These are phyloP conservation scores for Zoysia pacifica DNA, from an alignment of 176 grass and related monocot genomes.

Conservation along the genomic window DNA sequence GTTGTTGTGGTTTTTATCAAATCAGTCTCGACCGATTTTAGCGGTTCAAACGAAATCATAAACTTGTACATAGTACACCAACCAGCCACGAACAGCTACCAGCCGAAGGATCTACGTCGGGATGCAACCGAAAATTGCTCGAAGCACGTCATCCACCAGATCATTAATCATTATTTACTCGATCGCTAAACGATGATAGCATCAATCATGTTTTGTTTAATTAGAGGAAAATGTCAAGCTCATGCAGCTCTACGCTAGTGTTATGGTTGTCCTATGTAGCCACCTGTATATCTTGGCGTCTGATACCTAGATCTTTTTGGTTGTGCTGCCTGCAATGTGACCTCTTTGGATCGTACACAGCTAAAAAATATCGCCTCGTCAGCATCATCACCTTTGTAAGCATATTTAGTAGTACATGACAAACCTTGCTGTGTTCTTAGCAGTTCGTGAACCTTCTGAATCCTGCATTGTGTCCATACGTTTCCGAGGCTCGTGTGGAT, in stretches of 20 bases:
- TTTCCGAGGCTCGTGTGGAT: background rate
- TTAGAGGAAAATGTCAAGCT: background rate
- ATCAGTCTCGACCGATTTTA: too few species aligned
- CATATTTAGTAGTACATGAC: background rate
- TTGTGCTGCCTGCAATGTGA: background rate
- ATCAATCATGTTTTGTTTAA: background rate
- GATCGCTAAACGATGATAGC: slow-evolving; percentile 20
- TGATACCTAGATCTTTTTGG: slow-evolving; percentile 19
- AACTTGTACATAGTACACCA: slow-evolving; percentile 27
- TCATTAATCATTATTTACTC: slow-evolving; percentile 31
- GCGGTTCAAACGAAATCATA: too few species aligned
- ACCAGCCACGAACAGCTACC: slow-evolving; percentile 19
- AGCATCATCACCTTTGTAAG: background rate
- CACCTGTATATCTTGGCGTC: slow-evolving; percentile 5
- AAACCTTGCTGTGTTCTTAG: background rate
- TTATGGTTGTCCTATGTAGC: background rate
- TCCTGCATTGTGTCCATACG: background rate
- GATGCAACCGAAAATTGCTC: slow-evolving; percentile 45
- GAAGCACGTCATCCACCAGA: slow-evolving; percentile 26
- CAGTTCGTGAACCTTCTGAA: background rate
- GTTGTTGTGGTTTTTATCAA: too few species aligned
- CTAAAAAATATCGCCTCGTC: background rate
- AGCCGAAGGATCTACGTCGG: slow-evolving; percentile 44
- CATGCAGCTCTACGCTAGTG: slow-evolving; percentile 14
- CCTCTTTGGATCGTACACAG: background rate